Conservation (phyloP, 768 basidiomycete genomes). For the Omphalotus guepiniiformis region DNA sequence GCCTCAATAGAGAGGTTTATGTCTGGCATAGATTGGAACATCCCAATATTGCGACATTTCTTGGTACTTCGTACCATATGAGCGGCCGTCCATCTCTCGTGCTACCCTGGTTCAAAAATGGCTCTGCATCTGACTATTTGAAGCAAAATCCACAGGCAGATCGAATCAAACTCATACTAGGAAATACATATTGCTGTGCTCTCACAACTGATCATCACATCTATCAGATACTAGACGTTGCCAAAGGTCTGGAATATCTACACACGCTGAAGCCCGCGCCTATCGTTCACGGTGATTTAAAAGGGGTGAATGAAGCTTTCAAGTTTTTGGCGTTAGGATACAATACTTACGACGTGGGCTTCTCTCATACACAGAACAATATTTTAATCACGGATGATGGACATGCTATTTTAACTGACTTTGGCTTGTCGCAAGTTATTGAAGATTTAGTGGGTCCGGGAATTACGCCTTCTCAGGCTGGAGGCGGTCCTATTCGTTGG, state of each 20-base stretch:
- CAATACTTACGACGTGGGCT: neutral
- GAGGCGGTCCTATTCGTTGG: slow-evolving; percentile 29
- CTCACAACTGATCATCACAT: neutral
- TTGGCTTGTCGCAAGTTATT: slow-evolving; percentile 36
- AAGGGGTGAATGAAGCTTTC: slow-evolving; percentile 2
- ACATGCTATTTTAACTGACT: slow-evolving; percentile 39
- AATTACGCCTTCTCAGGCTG: slow-evolving; percentile 24
- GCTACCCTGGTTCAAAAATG: slow-evolving; percentile 46
- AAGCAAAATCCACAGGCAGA: slow-evolving; percentile 29
- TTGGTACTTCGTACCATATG: slow-evolving; percentile 41
- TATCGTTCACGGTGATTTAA: slow-evolving; percentile 20
- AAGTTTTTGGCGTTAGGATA: neutral
- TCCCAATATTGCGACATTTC: slow-evolving; percentile 44
- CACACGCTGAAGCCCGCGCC: slow-evolving; percentile 33
- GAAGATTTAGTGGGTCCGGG: slow-evolving; percentile 26
- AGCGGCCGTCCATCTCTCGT: slow-evolving; percentile 33
- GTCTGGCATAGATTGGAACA: slow-evolving; percentile 48
- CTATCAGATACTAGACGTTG: slow-evolving; percentile 38
- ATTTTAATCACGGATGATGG: slow-evolving; percentile 39
- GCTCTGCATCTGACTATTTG: slow-evolving; percentile 42
- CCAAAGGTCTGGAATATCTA: slow-evolving; percentile 38
- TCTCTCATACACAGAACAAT: slow-evolving; percentile 30
- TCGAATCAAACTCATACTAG: slow-evolving; percentile 32
- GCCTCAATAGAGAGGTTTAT: slow-evolving; percentile 40
- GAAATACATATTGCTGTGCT: neutral